phyloP scores from a whole-genome alignment of 108 stramenopile species.

The Fragilaria crotonensis region DNA sequence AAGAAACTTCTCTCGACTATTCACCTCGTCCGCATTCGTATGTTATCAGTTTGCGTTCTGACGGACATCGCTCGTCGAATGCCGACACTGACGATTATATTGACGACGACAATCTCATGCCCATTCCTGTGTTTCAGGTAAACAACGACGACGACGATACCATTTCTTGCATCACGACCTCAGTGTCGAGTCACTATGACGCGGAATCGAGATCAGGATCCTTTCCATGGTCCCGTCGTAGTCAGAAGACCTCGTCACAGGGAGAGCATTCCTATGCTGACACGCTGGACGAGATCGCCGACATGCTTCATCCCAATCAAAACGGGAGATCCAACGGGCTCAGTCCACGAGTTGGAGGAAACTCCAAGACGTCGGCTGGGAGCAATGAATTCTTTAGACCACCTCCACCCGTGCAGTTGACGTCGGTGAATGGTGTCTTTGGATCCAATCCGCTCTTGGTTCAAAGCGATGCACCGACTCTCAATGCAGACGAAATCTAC shows the following conservation, averaged over 20 bases:
- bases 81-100: not conserved
- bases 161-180: not conserved
- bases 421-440: not conserved
- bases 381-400: not conserved
- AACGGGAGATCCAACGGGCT: not conserved
- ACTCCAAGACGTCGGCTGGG: not conserved
- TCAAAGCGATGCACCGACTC: not conserved
- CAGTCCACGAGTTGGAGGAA: not conserved
- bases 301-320: constrained; percentile 10
- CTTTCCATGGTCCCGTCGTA: not conserved
- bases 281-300: constrained; percentile 7
- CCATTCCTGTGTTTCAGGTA: not conserved
- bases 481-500: not conserved
- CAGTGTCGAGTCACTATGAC: not conserved
- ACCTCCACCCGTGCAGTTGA: not conserved
- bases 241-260: not conserved
- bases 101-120: not conserved
- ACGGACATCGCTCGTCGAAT: no score
- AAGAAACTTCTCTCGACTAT: no score
- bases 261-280: constrained; percentile 5
- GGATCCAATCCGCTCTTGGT: not conserved
- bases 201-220: not conserved
- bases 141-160: not conserved
- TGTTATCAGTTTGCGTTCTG: no score
- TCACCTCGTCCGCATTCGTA: no score